These are phyloP conservation scores for Colletotrichum camelliae DNA, from an alignment of 2,329 filamentous ascomycete species.

Conservation along the genomic window DNA sequence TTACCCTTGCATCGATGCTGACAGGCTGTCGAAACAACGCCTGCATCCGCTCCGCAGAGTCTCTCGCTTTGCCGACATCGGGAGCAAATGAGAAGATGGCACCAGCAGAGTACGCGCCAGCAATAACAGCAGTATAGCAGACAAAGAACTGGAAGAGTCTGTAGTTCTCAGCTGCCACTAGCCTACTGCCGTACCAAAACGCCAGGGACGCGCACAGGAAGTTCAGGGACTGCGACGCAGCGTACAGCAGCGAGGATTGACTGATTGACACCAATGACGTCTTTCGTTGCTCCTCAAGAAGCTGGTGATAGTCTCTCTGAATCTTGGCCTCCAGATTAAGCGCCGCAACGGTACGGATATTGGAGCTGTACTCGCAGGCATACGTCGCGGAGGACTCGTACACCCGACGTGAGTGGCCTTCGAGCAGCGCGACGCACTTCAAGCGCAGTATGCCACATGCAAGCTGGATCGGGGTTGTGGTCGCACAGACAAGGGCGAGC, in stretches of 20 bases:
- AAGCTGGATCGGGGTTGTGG: conserved; percentile 78
- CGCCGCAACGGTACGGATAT: conserved; percentile 91
- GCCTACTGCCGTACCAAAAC: conserved; percentile 88
- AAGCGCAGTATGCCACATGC: conserved; percentile 88
- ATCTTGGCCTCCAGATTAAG: conserved; percentile 88
- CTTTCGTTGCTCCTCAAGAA: conserved; percentile 70
- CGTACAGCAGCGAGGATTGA: conserved; percentile 80
- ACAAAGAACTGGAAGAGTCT: conserved; percentile 88
- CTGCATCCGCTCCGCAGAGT: conserved; percentile 82
- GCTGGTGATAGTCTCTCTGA: conserved; percentile 69
- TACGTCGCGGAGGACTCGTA: conserved; percentile 71
- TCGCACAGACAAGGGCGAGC: conserved; percentile 80
- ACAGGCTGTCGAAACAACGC: conserved; percentile 80
- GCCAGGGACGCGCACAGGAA: conserved; percentile 86
- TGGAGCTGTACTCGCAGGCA: conserved; percentile 91
- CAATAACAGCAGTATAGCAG: conserved; percentile 86
- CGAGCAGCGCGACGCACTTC: conserved; percentile 78
- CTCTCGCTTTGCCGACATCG: conserved; percentile 91
- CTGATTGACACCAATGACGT: conserved; percentile 75
- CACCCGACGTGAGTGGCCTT: conserved; percentile 76
- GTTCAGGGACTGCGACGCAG: conserved; percentile 81
- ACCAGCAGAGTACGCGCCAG: conserved; percentile 90
- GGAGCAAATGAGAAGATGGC: conserved; percentile 89
- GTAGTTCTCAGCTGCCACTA: conserved; percentile 76
- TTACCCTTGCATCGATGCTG: conserved; percentile 84